Conservation (phyloP, 2,329 filamentous ascomycete genomes). For the Colletotrichum paranaense region DNA sequence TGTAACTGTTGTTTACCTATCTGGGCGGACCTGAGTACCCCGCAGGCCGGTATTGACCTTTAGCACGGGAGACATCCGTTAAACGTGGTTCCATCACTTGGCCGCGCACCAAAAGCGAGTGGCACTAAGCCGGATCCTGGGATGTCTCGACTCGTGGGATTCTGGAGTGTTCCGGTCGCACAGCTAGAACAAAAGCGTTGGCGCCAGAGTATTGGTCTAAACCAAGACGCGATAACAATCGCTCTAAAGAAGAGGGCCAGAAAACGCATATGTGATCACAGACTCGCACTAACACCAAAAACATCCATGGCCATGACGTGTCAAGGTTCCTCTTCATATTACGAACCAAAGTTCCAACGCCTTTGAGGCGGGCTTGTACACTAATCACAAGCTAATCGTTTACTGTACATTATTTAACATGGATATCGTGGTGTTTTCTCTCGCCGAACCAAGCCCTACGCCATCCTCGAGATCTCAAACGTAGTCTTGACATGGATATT, state of each 20-base stretch:
- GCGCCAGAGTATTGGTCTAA: too few species aligned
- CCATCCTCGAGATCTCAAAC: constrained; percentile 6
- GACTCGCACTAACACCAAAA: neutral
- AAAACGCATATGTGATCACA: too few species aligned
- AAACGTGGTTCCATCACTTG: too few species aligned
- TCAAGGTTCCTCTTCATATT: neutral
- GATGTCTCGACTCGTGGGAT: too few species aligned
- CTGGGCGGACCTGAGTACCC: neutral
- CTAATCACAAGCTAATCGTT: neutral
- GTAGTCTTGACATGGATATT: constrained; percentile 18
- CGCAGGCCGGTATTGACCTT: neutral
- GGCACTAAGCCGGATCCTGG: too few species aligned
- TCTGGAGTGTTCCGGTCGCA: too few species aligned
- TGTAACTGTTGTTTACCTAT: neutral
- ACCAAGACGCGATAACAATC: too few species aligned
- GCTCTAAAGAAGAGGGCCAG: too few species aligned
- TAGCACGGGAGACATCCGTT: neutral
- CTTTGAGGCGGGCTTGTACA: neutral
- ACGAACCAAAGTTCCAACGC: neutral
- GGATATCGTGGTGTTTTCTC: neutral
- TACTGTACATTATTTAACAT: neutral
- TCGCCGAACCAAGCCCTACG: too few species aligned
- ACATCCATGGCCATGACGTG: neutral
- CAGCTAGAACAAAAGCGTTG: too few species aligned
- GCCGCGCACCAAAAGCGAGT: too few species aligned